Conservation (phyloP, 2,329 filamentous ascomycete genomes). For the Chrysosporium keratinophilum region DNA sequence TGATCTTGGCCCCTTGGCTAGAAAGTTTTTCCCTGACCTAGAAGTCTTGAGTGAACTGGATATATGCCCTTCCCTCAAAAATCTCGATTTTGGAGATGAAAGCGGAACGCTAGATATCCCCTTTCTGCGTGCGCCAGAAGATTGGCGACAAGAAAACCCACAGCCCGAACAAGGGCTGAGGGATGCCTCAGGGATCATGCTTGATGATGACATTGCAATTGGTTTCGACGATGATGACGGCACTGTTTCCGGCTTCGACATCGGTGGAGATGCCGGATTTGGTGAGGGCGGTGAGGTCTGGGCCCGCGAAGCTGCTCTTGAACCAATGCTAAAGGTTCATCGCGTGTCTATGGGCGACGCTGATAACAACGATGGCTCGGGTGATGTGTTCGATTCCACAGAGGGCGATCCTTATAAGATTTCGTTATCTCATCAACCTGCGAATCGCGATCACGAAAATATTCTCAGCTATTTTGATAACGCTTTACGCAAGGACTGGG, state of each 20-base stretch:
- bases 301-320: conserved; percentile 78
- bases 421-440: conserved; percentile 61
- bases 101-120: conserved; percentile 80
- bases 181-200: conserved; percentile 68
- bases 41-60: conserved; percentile 69
- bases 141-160: conserved; percentile 63
- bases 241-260: conserved; percentile 58
- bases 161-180: conserved; percentile 43
- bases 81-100: conserved; percentile 79
- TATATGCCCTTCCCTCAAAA: conserved; percentile 89
- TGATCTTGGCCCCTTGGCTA: conserved; percentile 62
- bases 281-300: conserved; percentile 93
- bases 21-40: conserved; percentile 78
- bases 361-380: conserved; percentile 45
- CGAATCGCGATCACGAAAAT: conserved; percentile 69
- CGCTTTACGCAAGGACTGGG: conserved; percentile 93
- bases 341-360: conserved; percentile 45
- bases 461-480: conserved; percentile 98
- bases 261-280: conserved; percentile 65
- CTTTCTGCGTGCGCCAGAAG: conserved; percentile 78
- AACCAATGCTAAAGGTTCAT: conserved; percentile 75
- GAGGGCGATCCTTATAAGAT: conserved; percentile 64
- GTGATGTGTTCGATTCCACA: conserved; percentile 32
- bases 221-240: conserved; percentile 72
- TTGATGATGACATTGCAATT: conserved; percentile 74